Conservation (phyloP, 1,284 basidiomycete genomes). For the Pseudomicrostroma phylloplanum region DNA sequence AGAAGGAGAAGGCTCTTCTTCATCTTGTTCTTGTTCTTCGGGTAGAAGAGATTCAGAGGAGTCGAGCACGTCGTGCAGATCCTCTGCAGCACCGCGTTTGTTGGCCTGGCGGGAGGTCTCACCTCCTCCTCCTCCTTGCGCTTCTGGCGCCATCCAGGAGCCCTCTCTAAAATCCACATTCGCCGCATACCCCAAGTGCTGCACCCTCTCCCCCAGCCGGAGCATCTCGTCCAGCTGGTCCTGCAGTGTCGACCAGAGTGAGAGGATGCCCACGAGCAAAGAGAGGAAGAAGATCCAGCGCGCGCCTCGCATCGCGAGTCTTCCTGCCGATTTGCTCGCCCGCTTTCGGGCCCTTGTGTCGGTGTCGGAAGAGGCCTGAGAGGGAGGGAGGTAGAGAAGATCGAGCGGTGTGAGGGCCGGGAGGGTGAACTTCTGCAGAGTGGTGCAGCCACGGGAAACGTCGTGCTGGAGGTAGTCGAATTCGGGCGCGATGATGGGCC, state of each 20-base stretch:
- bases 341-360: neutral
- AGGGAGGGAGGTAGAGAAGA: neutral
- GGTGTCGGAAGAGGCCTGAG: neutral
- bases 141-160: neutral
- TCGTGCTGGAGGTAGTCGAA: neutral
- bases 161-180: constrained; percentile 6
- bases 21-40: neutral
- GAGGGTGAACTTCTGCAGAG: neutral
- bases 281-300: neutral
- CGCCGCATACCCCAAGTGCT: neutral
- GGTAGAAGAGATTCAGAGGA: neutral
- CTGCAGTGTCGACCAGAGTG: neutral
- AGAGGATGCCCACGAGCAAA: neutral
- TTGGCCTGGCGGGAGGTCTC: neutral
- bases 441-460: neutral
- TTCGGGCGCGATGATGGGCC: neutral
- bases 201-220: neutral
- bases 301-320: neutral
- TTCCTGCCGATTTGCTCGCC: neutral
- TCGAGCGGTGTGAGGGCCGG: constrained; percentile 2
- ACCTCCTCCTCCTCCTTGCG: neutral
- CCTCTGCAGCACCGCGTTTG: neutral
- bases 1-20: neutral
- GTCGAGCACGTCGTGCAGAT: neutral
- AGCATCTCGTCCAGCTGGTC: neutral